Evolutionary conservation across 805 yeast species (phyloP), one percentile per base, ranked within the genome.

Genomic region (Kazachstania kunashirensis): DNA sequence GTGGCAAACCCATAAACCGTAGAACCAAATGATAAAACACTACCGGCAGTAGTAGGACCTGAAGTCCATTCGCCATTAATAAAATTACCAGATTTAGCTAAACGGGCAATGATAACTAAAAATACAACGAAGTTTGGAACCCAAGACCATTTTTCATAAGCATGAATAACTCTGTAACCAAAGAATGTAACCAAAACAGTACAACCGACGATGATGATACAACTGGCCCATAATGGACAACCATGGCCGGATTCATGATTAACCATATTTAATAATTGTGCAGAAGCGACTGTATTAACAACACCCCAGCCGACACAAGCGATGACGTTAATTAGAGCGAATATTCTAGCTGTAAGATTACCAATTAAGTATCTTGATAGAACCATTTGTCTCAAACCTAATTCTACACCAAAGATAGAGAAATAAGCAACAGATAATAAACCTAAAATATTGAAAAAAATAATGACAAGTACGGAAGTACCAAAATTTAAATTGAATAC

Each of bases 271-370:
- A 86, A 66, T 47, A 86, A 65, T 59, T 84, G 94, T 14, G 95
- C 95, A 24, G 92, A 76, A 21, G 84, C 81, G 75, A 86, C 82
- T 42, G 83, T 83, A 61, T 86, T 88, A 31, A 84, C 89, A 12
- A 94, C 84, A 60, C 92, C 82, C 96, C 96, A 86, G 49, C 96
- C 95, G 39, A 86, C 73, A 71, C 95, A 84, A 20, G 94, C 86
- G 47, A 88, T 59, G 51, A 78, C 73, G 54, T 85, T 85, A 54
- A 88, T 67, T 29, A 79, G 55, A 6, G 94, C 79, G 53, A 84
- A 79, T 40, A 86, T 68, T 57, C 94, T 73, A 63, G 81, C 78
- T 33, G 80, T 79, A 18, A 66, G 53, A 57, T 79, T 76, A 42
- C 96, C 96, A 43, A 79, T 70, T 49, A 85, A 69, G 59, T 70